Base-by-base conservation (phyloP, 208 protist species). In the Endotrypanum monterogeii region DNA sequence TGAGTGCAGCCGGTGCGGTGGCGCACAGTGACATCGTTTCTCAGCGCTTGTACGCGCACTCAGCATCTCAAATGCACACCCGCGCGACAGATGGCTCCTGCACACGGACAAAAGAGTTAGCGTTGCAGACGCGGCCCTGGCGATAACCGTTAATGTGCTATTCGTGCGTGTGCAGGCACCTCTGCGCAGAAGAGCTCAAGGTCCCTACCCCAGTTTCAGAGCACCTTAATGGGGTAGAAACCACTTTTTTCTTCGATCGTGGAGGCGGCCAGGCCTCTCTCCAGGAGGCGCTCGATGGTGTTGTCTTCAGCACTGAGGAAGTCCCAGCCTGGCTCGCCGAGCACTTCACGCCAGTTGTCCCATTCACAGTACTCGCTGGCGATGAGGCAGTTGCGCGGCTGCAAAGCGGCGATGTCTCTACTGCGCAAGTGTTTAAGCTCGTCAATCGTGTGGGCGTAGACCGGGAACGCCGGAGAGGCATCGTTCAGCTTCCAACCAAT, bases 271-370 rank as follows among this genome's bases (percentile, higher is more conserved):
- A 83, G 44, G n/a, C 67, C 72, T 7, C 85, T 83, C 46, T 63
- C n/a, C 60, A 95, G 48, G 30, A 91, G 68, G 18, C 67, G 70
- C 35, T 85, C 79, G 1, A 89, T 51, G 0, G 87, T 61, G 11
- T 71, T 73, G 55, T 88, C 88, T 32, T 83, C 79, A 14, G 71
- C 85, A 18, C 56, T 35, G 69, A 88, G 84, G 74, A 85, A 63
- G 58, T 84, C 78, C 86, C 88, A 93, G 14, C 87, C 91, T 1
- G 91, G 91, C 76, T 95, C 91, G 50, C 78, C 71, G 23, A 84
- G 58, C 23, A 89, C 81, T 71, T 95, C 88, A 6, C 81, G 82
- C 88, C 87, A 93, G 82, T 86, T 88, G 70, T 93, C 91, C 91
- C 91, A 95, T 78, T 95, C 87, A n/a, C 73, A 85, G 76, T 88